phyloP scores from a whole-genome alignment of 179 eudicot species.

The Beta lomatogona region DNA sequence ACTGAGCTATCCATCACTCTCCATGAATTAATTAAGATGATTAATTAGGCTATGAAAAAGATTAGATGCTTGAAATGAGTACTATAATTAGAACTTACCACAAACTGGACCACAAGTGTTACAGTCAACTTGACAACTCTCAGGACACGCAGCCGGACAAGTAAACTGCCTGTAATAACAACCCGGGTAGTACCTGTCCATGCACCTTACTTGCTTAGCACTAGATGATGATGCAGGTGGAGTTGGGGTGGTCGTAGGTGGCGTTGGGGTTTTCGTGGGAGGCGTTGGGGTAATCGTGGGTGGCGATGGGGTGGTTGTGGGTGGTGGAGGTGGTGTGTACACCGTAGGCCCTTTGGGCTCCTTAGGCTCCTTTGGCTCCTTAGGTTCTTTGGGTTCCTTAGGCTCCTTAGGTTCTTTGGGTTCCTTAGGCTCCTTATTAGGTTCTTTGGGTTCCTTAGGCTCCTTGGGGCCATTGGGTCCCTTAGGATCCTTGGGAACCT shows the following conservation, averaged over 20 bases:
- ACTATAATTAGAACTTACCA: conserved; percentile 43
- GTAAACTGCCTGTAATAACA: conserved; percentile 51
- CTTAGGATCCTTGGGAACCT: not conserved
- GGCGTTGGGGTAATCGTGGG: too few relatives aligned
- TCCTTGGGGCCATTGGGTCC: conserved; percentile 8
- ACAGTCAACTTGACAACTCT: conserved; percentile 59
- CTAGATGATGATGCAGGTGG: conserved; percentile 33
- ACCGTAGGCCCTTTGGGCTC: too few relatives aligned
- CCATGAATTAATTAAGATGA: too few relatives aligned
- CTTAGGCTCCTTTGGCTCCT: conserved; percentile 1
- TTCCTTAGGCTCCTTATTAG: not conserved
- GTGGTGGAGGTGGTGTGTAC: not conserved
- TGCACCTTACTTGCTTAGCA: conserved; percentile 51
- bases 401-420: not conserved
- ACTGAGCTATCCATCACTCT: too few relatives aligned
- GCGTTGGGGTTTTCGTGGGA: not conserved
- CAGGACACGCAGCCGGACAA: conserved; percentile 62
- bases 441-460: conserved; percentile 26
- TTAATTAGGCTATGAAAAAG: too few relatives aligned
- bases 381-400: not conserved
- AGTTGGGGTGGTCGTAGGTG: not conserved
- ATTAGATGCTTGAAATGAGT: not conserved
- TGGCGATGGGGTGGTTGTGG: too few relatives aligned
- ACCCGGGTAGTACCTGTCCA: conserved; percentile 38
- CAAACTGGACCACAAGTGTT: conserved; percentile 78